A percentile compares a stretch with the other conserved stretches of the same genome.
phyloP scores from a whole-genome alignment of 164 flowering plant species.

The Warburgia ugandensis region DNA sequence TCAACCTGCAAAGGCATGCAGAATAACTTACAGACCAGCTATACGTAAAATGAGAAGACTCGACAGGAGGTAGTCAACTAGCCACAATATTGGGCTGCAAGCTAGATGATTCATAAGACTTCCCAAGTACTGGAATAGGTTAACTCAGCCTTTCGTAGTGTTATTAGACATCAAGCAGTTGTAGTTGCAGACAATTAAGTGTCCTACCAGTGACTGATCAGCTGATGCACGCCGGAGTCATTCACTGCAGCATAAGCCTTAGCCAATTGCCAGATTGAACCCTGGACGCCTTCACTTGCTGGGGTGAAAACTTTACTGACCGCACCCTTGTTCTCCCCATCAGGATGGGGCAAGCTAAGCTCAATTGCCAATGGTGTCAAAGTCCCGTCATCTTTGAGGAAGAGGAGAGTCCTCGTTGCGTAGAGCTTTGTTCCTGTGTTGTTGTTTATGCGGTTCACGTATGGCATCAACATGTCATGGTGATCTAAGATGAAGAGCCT shows the following conservation, averaged over 20 bases:
- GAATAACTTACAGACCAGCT: too few relatives aligned
- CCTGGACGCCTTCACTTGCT: constrained; percentile 46
- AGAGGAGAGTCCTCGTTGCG: constrained; percentile 67
- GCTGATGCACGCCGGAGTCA: constrained; percentile 88
- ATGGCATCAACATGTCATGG: constrained; percentile 79
- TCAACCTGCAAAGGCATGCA: constrained; percentile 70
- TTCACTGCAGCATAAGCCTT: constrained; percentile 88
- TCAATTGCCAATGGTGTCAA: constrained; percentile 85
- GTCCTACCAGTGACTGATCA: constrained; percentile 81
- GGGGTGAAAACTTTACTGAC: constrained; percentile 63
- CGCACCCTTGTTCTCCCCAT: constrained; percentile 59
- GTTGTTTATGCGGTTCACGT: constrained; percentile 47
- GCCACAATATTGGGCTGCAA: too few relatives aligned
- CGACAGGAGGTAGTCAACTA: too few relatives aligned
- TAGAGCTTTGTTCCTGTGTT: constrained; percentile 60
- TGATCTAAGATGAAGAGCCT: constrained; percentile 76
- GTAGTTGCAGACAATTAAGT: neutral
- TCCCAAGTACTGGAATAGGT: too few relatives aligned
- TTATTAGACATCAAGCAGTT: neutral
- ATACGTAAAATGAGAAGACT: too few relatives aligned
- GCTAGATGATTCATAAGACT: too few relatives aligned
- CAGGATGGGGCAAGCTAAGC: constrained; percentile 72
- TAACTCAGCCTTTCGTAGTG: neutral
- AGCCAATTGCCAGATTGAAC: constrained; percentile 78
- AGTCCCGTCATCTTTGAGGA: constrained; percentile 65